These are phyloP conservation scores for Carex myosuroides DNA, from an alignment of 176 grass and related monocot genomes.

Conservation along the genomic window DNA sequence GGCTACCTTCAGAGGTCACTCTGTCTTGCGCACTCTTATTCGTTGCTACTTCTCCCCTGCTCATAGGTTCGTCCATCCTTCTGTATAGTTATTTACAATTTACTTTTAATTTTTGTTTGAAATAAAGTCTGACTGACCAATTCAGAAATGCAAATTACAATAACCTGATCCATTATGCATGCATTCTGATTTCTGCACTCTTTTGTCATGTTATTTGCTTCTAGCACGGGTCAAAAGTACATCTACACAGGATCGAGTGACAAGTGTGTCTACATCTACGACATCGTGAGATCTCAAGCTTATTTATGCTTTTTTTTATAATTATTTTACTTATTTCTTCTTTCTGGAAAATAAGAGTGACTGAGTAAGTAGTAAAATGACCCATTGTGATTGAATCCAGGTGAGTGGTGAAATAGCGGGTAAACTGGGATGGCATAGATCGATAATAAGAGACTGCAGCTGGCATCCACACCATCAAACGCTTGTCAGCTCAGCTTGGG, in stretches of 20 bases:
- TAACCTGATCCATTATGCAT: not conserved
- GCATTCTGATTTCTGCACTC: not conserved
- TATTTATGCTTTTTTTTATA: not conserved
- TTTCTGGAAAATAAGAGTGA: conserved; percentile 2
- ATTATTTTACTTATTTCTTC: conserved; percentile 2
- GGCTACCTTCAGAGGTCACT: conserved; percentile 92
- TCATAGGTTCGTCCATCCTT: conserved; percentile 37
- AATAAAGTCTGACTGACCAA: not conserved
- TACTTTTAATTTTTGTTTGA: not conserved
- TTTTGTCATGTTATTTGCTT: conserved; percentile 8
- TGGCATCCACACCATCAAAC: conserved; percentile 69
- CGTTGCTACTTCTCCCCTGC: conserved; percentile 93
- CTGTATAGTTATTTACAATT: not conserved
- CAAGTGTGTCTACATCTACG: conserved; percentile 67
- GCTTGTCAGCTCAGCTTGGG: conserved; percentile 79
- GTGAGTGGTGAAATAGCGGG: conserved; percentile 39
- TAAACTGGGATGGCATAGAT: conserved; percentile 55
- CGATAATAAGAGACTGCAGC: conserved; percentile 74
- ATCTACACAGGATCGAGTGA: conserved; percentile 94
- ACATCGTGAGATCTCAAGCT: conserved; percentile 53
- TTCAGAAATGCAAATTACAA: conserved; percentile 2
- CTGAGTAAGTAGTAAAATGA: not conserved
- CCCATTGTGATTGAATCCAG: conserved; percentile 20
- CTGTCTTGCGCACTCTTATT: conserved; percentile 73
- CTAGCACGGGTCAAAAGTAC: conserved; percentile 91